Conservation (phyloP, 2,329 filamentous ascomycete genomes). For the Aspergillus awamori region DNA sequence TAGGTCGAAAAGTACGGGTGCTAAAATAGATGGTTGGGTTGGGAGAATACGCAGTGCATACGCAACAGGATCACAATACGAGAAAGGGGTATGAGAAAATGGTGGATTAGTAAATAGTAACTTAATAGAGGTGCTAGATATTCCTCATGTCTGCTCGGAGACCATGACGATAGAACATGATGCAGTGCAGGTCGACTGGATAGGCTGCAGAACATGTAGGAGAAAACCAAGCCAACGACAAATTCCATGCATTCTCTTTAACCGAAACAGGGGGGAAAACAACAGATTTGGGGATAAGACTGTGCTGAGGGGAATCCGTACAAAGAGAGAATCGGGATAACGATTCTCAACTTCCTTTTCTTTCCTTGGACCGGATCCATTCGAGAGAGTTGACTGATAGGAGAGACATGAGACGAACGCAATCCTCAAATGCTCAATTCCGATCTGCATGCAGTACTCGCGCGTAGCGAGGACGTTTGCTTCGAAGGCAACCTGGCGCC, state of each 20-base stretch:
- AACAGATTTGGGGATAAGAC: slow-evolving; percentile 23
- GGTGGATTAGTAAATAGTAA: slow-evolving; percentile 1
- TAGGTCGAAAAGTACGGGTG: neutral
- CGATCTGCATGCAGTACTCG: slow-evolving; percentile 23
- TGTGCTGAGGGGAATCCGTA: slow-evolving; percentile 29
- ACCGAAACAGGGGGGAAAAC: slow-evolving; percentile 27
- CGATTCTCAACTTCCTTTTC: slow-evolving; percentile 24
- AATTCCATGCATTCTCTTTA: slow-evolving; percentile 40
- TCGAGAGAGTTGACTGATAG: slow-evolving; percentile 13
- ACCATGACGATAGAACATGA: neutral
- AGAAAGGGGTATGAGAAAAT: neutral
- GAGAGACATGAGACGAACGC: slow-evolving; percentile 21
- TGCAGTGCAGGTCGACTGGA: neutral
- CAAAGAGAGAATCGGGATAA: slow-evolving; percentile 21
- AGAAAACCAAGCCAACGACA: slow-evolving; percentile 20
- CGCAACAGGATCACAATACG: neutral
- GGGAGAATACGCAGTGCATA: neutral
- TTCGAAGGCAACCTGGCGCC: slow-evolving; percentile 19
- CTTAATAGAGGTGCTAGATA: neutral
- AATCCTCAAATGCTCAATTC: slow-evolving; percentile 26
- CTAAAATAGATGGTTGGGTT: neutral
- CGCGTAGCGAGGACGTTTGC: slow-evolving; percentile 20
- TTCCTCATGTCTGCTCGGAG: neutral
- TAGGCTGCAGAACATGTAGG: neutral
- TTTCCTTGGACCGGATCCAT: slow-evolving; percentile 15